Evolutionary conservation across 2,329 filamentous ascomycete species (phyloP), one percentile per base, ranked within the genome.

Genomic region (Cadophora sp.): DNA sequence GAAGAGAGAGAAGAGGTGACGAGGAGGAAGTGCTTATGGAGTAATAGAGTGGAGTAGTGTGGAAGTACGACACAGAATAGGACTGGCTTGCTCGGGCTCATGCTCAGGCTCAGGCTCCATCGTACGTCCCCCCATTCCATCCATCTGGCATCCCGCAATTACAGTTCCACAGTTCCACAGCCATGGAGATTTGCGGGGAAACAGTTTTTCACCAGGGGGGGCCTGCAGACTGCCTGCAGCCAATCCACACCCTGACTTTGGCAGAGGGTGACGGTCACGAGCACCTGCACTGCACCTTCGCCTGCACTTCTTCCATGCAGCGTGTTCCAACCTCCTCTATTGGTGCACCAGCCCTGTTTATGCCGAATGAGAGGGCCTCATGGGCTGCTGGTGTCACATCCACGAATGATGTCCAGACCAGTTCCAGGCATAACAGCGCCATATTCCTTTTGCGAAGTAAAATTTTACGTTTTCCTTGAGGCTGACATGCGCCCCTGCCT

Each of bases 361-460:
- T 39, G 33, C 27, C 60, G 22, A 30, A 61, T 9, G 13, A 51
- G 20, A 55, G 50, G 36, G 14, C 24, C 8, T 53, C 51, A 24
- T 62, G 27, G 41, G 43, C 24, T 58, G 30, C 33, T 41, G 51
- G 48, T 43, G 59, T 48, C 66, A 65, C 53, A 39, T 60, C 60
- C 36, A 55, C 58, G 61, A 68, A 59, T 60, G 27, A 59, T 7
- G 14, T 20, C 59, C 58, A 61, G 59, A 58, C 69, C 61, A 13
- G 62, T 70, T 69, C 48, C 33, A 68, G 68, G 61, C 67, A 66
- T 62, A 68, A 27, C 50, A 47, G 59, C 64, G 59, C 65, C 47
- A 51, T 62, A 67, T 72, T 71, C 51, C 66, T 72, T 73, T 63
- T 73, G 68, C 58, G 27, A 66, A 66, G 59, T 66, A 68, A 68